Percentiles rank a stretch among this genome's conserved stretches.
These are phyloP conservation scores for Theobroma grandiflorum DNA, from an alignment of 441 rosid genomes.

Conservation along the genomic window DNA sequence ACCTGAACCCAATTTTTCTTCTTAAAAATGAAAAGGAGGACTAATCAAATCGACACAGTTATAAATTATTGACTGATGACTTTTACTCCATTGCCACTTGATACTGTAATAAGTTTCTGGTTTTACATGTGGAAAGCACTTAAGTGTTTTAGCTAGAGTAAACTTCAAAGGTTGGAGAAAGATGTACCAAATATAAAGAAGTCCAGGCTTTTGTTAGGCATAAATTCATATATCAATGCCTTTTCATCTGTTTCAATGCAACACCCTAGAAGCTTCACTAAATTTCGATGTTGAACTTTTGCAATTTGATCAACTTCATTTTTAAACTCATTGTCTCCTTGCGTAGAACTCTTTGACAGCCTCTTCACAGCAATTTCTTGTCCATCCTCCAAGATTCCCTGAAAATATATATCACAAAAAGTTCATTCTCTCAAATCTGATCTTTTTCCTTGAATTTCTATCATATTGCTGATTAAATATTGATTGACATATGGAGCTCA, in stretches of 20 bases:
- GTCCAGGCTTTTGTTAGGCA: constrained; percentile 55
- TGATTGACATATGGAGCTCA: neutral
- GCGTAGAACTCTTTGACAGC: constrained; percentile 39
- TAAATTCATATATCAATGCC: constrained; percentile 48
- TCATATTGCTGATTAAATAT: too few relatives aligned
- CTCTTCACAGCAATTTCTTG: constrained; percentile 46
- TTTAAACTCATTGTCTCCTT: constrained; percentile 39
- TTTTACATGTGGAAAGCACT: neutral
- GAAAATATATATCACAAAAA: neutral
- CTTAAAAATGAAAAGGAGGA: too few relatives aligned
- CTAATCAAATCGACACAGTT: neutral
- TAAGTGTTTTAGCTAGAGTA: neutral
- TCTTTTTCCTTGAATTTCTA: neutral
- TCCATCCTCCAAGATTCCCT: constrained; percentile 42
- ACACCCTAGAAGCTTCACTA: constrained; percentile 52
- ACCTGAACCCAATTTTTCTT: neutral
- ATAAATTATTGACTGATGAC: neutral
- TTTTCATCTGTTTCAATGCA: constrained; percentile 45
- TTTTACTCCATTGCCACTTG: neutral
- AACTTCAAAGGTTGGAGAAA: neutral
- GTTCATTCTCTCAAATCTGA: neutral
- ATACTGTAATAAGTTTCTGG: neutral
- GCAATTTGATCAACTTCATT: constrained; percentile 41
- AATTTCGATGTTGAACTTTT: constrained; percentile 49
- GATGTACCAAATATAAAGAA: constrained; percentile 42